A percentile compares a stretch with the other conserved stretches of the same genome.
These are phyloP conservation scores for Sporothrix curviconia DNA, from an alignment of 2,329 filamentous ascomycete species.

Conservation along the genomic window DNA sequence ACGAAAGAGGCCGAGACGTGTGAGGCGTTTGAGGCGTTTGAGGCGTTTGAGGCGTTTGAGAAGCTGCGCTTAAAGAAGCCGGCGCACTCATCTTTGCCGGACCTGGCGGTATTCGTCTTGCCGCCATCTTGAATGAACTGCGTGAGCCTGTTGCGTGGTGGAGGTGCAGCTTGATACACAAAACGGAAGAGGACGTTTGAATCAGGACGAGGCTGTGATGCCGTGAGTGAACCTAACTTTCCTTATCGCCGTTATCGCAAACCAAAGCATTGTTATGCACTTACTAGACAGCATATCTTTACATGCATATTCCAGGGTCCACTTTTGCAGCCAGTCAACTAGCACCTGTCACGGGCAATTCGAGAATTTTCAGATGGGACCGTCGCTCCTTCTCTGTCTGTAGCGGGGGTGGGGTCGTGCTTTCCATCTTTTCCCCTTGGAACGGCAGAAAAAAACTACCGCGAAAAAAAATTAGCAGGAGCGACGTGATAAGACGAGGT, in stretches of 20 bases:
- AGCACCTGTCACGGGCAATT: not conserved
- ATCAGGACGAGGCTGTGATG: too few relatives aligned
- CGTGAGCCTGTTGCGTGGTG: too few relatives aligned
- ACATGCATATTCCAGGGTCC: not conserved
- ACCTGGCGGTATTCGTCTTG: not conserved
- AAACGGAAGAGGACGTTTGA: too few relatives aligned
- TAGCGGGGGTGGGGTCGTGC: constrained; percentile 11
- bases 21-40: too few relatives aligned
- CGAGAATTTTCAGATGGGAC: not conserved
- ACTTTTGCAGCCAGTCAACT: not conserved
- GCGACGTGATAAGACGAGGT: constrained; percentile 3
- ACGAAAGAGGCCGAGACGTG: too few relatives aligned
- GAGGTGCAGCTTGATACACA: too few relatives aligned
- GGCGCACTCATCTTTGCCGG: not conserved
- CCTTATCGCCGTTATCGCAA: too few relatives aligned
- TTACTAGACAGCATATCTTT: not conserved
- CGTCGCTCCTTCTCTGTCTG: too few relatives aligned
- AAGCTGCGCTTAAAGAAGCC: not conserved
- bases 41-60: too few relatives aligned
- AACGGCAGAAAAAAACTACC: constrained; percentile 11
- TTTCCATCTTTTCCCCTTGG: not conserved
- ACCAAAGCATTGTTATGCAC: too few relatives aligned
- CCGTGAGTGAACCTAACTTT: not conserved
- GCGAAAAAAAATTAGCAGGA: constrained; percentile 5
- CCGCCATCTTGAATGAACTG: not conserved